A percentile compares a stretch with the other conserved stretches of the same genome.
Conservation (phyloP, 1,284 basidiomycete species). For the Cutaneotrichosporon sp. region DNA sequence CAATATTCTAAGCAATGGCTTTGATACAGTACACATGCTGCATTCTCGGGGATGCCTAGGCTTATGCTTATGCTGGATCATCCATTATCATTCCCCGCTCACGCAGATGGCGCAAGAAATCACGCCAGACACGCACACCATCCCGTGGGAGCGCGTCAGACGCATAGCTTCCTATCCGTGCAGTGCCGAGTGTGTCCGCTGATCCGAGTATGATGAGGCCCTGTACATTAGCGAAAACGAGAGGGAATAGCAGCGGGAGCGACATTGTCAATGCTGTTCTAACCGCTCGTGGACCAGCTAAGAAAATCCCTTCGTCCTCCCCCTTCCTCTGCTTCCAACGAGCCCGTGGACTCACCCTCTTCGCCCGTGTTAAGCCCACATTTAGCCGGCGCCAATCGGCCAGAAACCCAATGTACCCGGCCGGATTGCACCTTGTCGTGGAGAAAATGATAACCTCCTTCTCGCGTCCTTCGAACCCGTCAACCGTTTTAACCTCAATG, state of each 20-base stretch:
- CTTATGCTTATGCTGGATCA: constrained; percentile 14
- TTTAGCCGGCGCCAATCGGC: constrained; percentile 82
- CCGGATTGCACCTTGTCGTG: constrained; percentile 73
- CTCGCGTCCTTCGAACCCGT: constrained; percentile 90
- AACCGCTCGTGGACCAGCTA: too few species aligned
- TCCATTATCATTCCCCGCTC: constrained; percentile 29
- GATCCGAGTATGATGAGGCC: constrained; percentile 78
- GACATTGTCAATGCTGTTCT: too few species aligned
- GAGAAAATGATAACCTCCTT: constrained; percentile 88
- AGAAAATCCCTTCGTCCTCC: too few species aligned
- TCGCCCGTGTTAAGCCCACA: constrained; percentile 80
- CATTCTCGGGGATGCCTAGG: too few species aligned
- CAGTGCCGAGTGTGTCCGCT: constrained; percentile 59
- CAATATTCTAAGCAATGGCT: too few species aligned
- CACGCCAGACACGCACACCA: constrained; percentile 38
- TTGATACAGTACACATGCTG: too few species aligned
- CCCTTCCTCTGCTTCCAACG: not conserved
- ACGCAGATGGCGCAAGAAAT: constrained; percentile 32
- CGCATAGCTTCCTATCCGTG: constrained; percentile 20
- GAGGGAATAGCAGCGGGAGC: too few species aligned
- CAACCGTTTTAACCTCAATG: constrained; percentile 81
- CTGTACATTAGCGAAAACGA: too few species aligned
- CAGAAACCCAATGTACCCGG: constrained; percentile 76
- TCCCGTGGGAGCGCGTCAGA: constrained; percentile 29
- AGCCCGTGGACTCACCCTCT: constrained; percentile 47